These are phyloP conservation scores for Paramarasmius palmivorus DNA, from an alignment of 1,284 basidiomycete genomes.

Conservation along the genomic window DNA sequence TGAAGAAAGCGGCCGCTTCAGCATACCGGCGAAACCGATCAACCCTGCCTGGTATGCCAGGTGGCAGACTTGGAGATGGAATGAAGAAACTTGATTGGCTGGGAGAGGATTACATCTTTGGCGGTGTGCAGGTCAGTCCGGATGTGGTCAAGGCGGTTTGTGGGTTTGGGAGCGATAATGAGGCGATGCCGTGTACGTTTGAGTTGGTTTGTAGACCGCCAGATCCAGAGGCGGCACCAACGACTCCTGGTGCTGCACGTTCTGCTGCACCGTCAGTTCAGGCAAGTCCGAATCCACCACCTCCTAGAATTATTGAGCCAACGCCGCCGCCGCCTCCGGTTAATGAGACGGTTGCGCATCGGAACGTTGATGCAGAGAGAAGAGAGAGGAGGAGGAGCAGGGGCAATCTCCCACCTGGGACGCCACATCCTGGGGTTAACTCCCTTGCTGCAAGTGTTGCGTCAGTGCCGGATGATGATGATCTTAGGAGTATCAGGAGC, in stretches of 20 bases:
- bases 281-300: no score
- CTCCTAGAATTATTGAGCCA: background rate
- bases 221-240: constrained; percentile 46
- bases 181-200: constrained; percentile 54
- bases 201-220: constrained; percentile 55
- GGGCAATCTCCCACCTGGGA: background rate
- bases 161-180: constrained; percentile 27
- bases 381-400: background rate
- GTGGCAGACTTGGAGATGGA: constrained; percentile 60
- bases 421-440: no score
- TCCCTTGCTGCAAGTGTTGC: no score
- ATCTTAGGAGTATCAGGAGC: no score
- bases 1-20: constrained; percentile 41
- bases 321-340: background rate
- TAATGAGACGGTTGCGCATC: background rate
- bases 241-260: constrained; percentile 40
- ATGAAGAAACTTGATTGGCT: constrained; percentile 68
- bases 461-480: no score
- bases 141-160: constrained; percentile 42
- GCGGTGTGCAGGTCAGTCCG: constrained; percentile 54
- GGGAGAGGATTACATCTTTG: constrained; percentile 54
- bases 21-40: constrained; percentile 68
- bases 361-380: background rate
- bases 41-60: constrained; percentile 60
- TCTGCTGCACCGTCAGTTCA: constrained; percentile 4